phyloP scores from a whole-genome alignment of 345 rosid species.

The Gossypium rotundifolium region DNA sequence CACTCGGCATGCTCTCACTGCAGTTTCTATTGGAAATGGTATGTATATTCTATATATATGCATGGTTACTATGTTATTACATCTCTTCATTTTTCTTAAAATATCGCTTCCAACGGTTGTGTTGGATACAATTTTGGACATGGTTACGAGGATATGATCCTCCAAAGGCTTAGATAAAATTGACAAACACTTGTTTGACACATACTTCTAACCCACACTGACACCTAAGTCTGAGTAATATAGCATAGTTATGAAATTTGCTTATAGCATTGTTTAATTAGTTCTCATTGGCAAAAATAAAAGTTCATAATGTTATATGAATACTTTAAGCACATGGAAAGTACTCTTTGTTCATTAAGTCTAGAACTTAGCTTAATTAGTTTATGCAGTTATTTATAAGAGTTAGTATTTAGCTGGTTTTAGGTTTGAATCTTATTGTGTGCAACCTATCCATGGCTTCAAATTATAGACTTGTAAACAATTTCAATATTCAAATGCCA shows the following conservation, averaged over 20 bases:
- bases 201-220: neutral
- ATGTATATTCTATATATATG: conserved; percentile 7
- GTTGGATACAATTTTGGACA: neutral
- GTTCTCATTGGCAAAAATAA: neutral
- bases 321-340: neutral
- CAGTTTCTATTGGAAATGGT: conserved; percentile 74
- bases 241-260: neutral
- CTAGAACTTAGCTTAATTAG: neutral
- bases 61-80: neutral
- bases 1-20: conserved; percentile 79
- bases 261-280: neutral
- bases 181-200: neutral
- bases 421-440: neutral
- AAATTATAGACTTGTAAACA: too few relatives aligned
- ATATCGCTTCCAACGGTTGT: neutral
- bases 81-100: neutral
- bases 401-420: neutral
- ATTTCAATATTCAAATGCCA: too few relatives aligned
- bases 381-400: neutral
- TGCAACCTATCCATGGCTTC: neutral
- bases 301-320: neutral
- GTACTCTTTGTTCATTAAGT: neutral
- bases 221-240: neutral
- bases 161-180: neutral
- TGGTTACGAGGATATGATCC: neutral